A percentile compares a stretch with the other conserved stretches of the same genome.
Evolutionary conservation across 176 grass and related monocot species (phyloP).

Genomic region (Carex kokanica): DNA sequence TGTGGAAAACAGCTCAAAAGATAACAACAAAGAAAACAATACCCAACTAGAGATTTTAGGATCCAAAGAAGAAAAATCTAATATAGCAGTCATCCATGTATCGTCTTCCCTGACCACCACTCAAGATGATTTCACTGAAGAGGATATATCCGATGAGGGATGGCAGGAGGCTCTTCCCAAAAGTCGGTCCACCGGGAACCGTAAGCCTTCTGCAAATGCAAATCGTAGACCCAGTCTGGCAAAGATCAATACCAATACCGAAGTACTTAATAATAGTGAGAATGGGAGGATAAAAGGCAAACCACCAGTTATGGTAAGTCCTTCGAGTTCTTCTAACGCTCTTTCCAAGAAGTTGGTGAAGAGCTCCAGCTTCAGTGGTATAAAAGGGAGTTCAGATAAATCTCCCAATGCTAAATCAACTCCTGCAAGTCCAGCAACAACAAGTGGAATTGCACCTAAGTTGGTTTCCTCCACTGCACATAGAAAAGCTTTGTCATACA

Average conservation of each 20-base stretch:
- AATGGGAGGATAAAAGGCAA: conserved; percentile 66
- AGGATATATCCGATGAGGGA: conserved; percentile 65
- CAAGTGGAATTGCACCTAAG: conserved; percentile 37
- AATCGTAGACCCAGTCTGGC: conserved; percentile 61
- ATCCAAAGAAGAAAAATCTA: conserved; percentile 53
- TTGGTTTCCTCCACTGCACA: conserved; percentile 39
- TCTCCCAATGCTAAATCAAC: conserved; percentile 50
- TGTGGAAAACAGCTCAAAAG: conserved; percentile 38
- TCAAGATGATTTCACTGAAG: conserved; percentile 59
- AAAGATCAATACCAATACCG: conserved; percentile 63
- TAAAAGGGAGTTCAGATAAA: conserved; percentile 50
- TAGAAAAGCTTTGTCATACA: conserved; percentile 93
- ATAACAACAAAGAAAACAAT: conserved; percentile 63
- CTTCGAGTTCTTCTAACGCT: conserved; percentile 56
- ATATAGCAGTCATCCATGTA: conserved; percentile 35
- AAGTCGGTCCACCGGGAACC: conserved; percentile 48
- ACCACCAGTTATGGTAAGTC: conserved; percentile 45
- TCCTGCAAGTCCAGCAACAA: conserved; percentile 38
- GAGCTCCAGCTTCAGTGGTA: conserved; percentile 63
- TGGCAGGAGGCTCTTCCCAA: conserved; percentile 95
- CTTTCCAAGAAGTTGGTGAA: conserved; percentile 80
- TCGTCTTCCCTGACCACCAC: conserved; percentile 8
- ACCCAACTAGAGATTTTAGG: conserved; percentile 41
- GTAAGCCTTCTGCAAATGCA: conserved; percentile 50
- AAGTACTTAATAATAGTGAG: conserved; percentile 50